Evolutionary conservation across 306 rosid species (phyloP).

Genomic region (Medicago arabica): DNA sequence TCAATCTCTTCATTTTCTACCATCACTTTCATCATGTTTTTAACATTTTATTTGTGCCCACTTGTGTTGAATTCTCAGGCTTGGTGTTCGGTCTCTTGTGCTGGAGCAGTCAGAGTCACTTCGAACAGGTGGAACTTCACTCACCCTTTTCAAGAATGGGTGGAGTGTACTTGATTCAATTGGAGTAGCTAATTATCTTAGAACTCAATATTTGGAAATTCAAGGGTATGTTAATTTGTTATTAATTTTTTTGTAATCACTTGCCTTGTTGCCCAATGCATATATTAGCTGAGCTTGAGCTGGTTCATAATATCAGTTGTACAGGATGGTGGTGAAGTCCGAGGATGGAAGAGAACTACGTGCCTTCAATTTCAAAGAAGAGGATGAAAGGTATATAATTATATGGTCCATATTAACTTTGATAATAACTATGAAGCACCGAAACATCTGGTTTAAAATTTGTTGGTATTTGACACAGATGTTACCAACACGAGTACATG

Average conservation of each 20-base stretch:
- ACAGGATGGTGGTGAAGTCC: constrained; percentile 87
- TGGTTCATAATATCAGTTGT: constrained; percentile 67
- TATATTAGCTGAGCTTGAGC: constrained; percentile 51
- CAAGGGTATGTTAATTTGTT: constrained; percentile 61
- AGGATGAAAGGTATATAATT: constrained; percentile 66
- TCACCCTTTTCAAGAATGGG: constrained; percentile 88
- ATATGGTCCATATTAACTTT: neutral
- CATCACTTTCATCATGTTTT: neutral
- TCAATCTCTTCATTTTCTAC: neutral
- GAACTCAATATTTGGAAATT: constrained; percentile 74
- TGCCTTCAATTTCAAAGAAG: constrained; percentile 78
- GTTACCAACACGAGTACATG: neutral
- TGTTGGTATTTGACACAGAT: neutral
- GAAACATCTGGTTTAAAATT: neutral
- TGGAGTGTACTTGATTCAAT: constrained; percentile 91
- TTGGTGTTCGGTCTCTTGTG: constrained; percentile 66
- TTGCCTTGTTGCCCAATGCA: neutral
- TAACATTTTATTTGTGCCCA: neutral
- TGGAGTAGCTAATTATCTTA: constrained; percentile 80
- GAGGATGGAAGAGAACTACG: constrained; percentile 81
- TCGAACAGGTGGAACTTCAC: constrained; percentile 78
- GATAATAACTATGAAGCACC: neutral
- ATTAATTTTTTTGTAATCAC: neutral
- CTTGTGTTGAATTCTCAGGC: constrained; percentile 46
- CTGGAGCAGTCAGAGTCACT: constrained; percentile 49